phyloP scores from a whole-genome alignment of 805 yeast species.

The Saturnispora besseyi region DNA sequence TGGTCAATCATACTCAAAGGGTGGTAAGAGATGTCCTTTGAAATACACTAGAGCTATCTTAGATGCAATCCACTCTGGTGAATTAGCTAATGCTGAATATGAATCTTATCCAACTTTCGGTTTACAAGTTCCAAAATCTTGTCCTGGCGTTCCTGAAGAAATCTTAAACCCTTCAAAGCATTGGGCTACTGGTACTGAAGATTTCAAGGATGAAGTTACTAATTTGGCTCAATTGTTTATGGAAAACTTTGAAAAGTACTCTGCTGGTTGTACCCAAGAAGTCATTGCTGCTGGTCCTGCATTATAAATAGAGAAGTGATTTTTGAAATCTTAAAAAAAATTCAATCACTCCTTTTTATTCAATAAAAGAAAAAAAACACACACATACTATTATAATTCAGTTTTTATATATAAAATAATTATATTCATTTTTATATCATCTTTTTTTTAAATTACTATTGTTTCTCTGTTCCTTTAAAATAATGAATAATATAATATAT shows the following conservation, averaged over 20 bases:
- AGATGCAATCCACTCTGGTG: conserved; percentile 91
- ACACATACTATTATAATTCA: background rate
- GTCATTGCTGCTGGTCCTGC: conserved; percentile 92
- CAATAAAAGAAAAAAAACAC: background rate
- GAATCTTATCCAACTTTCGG: conserved; percentile 84
- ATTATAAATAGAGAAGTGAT: conserved; percentile 22
- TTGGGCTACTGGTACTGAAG: conserved; percentile 56
- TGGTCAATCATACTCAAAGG: conserved; percentile 83
- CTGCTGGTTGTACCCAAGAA: conserved; percentile 73
- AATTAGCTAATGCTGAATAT: conserved; percentile 67
- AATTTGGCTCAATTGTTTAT: conserved; percentile 69
- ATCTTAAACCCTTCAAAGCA: conserved; percentile 78
- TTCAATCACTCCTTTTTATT: background rate
- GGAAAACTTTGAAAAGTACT: conserved; percentile 80
- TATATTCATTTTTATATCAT: background rate
- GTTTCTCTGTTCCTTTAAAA: background rate
- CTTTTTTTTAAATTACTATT: background rate
- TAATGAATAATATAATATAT: background rate
- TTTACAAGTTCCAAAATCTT: conserved; percentile 74
- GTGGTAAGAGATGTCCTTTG: conserved; percentile 96
- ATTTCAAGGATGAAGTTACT: conserved; percentile 46
- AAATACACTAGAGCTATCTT: conserved; percentile 95
- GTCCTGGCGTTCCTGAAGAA: conserved; percentile 75
- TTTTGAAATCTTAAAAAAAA: background rate
- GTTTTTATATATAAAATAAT: background rate